Base-by-base conservation (phyloP, 139 green algal species). In the Penium margaritaceum region DNA sequence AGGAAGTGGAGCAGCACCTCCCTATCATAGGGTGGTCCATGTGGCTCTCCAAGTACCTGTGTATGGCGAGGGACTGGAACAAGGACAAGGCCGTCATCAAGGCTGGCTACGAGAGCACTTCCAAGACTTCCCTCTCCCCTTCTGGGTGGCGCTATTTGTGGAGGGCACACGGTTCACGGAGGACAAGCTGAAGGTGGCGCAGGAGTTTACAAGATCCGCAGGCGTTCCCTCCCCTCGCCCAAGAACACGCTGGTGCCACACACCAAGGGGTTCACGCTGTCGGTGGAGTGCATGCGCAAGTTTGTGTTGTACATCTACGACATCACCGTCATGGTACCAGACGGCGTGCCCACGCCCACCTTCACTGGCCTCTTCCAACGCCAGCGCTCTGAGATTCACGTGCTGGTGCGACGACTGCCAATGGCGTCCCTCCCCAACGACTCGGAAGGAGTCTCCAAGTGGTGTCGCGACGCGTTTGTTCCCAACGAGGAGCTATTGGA, bases 91-190 rank as follows among this genome's bases (percentile, higher is more conserved):
- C 5, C 4, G 19, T 69, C 17, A 43, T 69, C 9, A 51, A 51
- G 41, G 41, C 12, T n/a, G 72, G 41, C 3, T 74, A 58, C 21
- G 37, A 67, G 12, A 36, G 63, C n/a, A n/a, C 21, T 36, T 79
- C 7, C 15, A 14, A 5, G 24, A 3, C 9, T 79, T 57, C 43
- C 73, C 73, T 33, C n/a, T 12, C 5, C 34, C 73, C 3, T 54
- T 68, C 3, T 69, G 64, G 64, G 3, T 80, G 57, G 63, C 32
- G 4, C 63, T 80, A 7, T 80, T 80, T 35, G 64, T 47, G 17
- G 73, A 80, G 73, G 73, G 73, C 14, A 80, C 73, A 4, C 73
- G 73, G 29, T 80, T 80, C 63, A 80, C 73, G 54, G 47, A 67
- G 6, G 38, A 15, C 30, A 80, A 80, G 53, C 73, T 80, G 38